Evolutionary conservation across 202 grass and related monocot genomes (phyloP).

Genomic region (Digitaria exilis): DNA sequence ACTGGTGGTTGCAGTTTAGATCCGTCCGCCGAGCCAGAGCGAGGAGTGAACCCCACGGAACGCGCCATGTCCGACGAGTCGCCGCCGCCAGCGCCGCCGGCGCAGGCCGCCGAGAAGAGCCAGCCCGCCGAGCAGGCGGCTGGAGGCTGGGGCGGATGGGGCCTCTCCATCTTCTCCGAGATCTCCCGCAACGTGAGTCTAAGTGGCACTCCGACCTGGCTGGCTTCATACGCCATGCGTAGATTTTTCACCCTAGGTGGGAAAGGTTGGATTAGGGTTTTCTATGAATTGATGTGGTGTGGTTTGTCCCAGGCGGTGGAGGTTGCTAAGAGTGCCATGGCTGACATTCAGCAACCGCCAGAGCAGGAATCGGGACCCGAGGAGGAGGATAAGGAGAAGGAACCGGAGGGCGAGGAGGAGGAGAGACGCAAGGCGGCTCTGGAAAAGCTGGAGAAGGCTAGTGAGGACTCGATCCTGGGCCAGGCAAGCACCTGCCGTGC

Average conservation of each 20-base stretch:
- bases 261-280: background rate
- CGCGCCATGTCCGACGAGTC: constrained; percentile 60
- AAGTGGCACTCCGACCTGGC: constrained; percentile 22
- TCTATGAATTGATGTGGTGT: constrained; percentile 17
- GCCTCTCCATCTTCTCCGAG: constrained; percentile 87
- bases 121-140: constrained; percentile 32
- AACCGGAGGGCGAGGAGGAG: constrained; percentile 41
- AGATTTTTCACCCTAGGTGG: background rate
- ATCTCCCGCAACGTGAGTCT: constrained; percentile 87
- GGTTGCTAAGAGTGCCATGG: constrained; percentile 83
- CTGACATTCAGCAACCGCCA: constrained; percentile 63
- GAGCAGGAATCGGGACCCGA: constrained; percentile 38
- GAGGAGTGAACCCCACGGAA: constrained; percentile 32
- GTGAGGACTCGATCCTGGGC: constrained; percentile 84
- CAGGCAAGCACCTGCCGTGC: constrained; percentile 52
- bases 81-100: constrained; percentile 26
- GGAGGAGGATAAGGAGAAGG: constrained; percentile 34
- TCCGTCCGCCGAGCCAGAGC: constrained; percentile 49
- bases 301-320: constrained; percentile 73
- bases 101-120: constrained; percentile 18
- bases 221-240: constrained; percentile 4
- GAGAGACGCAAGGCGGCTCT: constrained; percentile 60
- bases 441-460: constrained; percentile 78
- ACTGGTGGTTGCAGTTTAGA: constrained; percentile 52
- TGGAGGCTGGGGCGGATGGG: constrained; percentile 89